Evolutionary conservation across 768 basidiomycete genomes (phyloP), one percentile per base, ranked within the genome.

Genomic region (Mycena sanguinolenta): DNA sequence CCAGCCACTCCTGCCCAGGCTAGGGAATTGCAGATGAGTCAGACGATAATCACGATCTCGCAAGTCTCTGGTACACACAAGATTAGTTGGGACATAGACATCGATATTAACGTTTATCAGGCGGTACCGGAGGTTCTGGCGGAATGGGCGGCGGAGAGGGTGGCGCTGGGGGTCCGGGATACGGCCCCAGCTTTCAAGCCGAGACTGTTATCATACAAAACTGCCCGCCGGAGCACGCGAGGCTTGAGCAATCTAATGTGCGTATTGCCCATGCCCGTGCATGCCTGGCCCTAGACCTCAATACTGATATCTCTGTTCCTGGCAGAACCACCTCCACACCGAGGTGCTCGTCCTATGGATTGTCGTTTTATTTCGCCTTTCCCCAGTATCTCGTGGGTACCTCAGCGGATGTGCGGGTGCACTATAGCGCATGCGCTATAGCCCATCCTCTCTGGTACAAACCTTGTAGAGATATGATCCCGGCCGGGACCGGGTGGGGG

Each of bases 301-400:
- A 44, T 30, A 23, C 59, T 61, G 59, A 61, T 46, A 30, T n/a
- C 39, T 61, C 39, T 61, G 17, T 49, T 27, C 28, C 59, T 12
- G 36, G 23, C 44, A 61, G 59, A 61, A 32, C 28, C 28, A 44
- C 42, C 59, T 61, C 39, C 39, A 14, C 13, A 30, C 28, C 59
- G 59, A 61, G 49, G 30, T 61, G 59, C 59, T 42, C 44, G 21
- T 30, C 27, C 59, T 61, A 7, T 44, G 44, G 42, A 49, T 25
- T 27, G 59, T 59, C 58, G 58, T 59, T 59, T 59, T 59, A 59
- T 59, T 59, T 59, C 23, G 58, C 58, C 25, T 59, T 13, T 59
- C 58, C 58, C 58, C 58, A 59, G 58, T 52, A 52, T 52, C 50
- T 52, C 50, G 25, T 52, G 50, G 50, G 50, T 52, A 52, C 50